phyloP scores from a whole-genome alignment of 2,329 filamentous ascomycete species.

The Mycogone perniciosa region DNA sequence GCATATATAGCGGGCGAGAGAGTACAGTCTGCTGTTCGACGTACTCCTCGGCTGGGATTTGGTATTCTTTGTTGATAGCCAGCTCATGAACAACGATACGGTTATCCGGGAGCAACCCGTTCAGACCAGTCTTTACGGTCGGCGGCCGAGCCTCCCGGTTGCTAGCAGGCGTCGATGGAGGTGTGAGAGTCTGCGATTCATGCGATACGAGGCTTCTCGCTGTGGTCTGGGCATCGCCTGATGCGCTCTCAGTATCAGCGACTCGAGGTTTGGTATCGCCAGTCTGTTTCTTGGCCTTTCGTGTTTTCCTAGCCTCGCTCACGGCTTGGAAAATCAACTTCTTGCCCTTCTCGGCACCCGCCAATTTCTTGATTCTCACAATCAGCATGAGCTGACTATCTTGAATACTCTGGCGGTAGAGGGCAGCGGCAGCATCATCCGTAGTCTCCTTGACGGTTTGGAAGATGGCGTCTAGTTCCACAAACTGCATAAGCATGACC shows the following conservation, averaged over 20 bases:
- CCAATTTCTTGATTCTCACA: slow-evolving; percentile 71
- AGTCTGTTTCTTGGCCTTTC: slow-evolving; percentile 57
- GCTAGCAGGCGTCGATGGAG: slow-evolving; percentile 44
- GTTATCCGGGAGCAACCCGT: slow-evolving; percentile 62
- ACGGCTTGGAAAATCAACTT: slow-evolving; percentile 70
- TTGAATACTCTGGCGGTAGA: slow-evolving; percentile 75
- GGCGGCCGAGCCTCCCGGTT: slow-evolving; percentile 33
- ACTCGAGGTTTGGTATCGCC: slow-evolving; percentile 67
- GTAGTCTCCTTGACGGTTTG: slow-evolving; percentile 75
- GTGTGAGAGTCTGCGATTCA: slow-evolving; percentile 46
- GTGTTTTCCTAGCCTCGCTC: slow-evolving; percentile 59
- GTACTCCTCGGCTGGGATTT: slow-evolving; percentile 57
- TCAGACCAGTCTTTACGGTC: slow-evolving; percentile 35
- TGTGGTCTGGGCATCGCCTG: slow-evolving; percentile 32
- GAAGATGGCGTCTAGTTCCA: slow-evolving; percentile 77
- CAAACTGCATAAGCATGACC: slow-evolving; percentile 81
- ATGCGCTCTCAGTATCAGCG: slow-evolving; percentile 46
- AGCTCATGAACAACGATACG: slow-evolving; percentile 71
- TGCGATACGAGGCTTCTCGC: slow-evolving; percentile 33
- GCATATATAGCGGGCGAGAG: slow-evolving; percentile 46
- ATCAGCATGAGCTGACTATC: slow-evolving; percentile 76
- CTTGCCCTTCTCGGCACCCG: slow-evolving; percentile 64
- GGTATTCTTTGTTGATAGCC: slow-evolving; percentile 71
- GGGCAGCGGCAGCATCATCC: slow-evolving; percentile 63
- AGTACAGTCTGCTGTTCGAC: slow-evolving; percentile 48